Evolutionary conservation across 805 yeast genomes (phyloP).

Genomic region (Metschnikowia lunata): DNA sequence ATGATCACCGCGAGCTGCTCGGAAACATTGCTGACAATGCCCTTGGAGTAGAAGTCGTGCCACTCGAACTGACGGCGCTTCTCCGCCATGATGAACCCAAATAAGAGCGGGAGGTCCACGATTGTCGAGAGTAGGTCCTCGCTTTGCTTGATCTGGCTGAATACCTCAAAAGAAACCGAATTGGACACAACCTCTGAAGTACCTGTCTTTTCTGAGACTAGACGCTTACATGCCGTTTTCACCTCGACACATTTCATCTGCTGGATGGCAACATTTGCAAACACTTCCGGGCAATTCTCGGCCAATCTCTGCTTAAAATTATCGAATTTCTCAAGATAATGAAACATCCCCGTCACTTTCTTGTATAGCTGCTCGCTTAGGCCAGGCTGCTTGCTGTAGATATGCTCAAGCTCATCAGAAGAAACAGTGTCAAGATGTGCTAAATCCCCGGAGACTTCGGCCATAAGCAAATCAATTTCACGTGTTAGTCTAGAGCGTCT

Average conservation of each 20-base stretch:
- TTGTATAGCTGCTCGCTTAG: conserved; percentile 26
- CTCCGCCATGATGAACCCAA: conserved; percentile 67
- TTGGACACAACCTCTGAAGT: not conserved
- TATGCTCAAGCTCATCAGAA: conserved; percentile 16
- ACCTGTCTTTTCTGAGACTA: conserved; percentile 19
- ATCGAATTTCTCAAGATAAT: conserved; percentile 28
- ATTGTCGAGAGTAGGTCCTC: conserved; percentile 43
- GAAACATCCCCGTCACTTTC: conserved; percentile 21
- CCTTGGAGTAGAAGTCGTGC: conserved; percentile 41
- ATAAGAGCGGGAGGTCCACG: conserved; percentile 64
- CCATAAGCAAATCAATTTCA: conserved; percentile 5
- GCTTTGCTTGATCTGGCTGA: conserved; percentile 22
- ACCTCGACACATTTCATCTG: conserved; percentile 37
- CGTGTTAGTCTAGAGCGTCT: not conserved
- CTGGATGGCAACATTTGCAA: conserved; percentile 29
- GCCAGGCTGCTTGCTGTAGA: conserved; percentile 20
- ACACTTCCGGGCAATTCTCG: conserved; percentile 22
- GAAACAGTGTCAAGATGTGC: conserved; percentile 13
- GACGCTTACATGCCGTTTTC: conserved; percentile 24
- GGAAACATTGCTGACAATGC: conserved; percentile 41
- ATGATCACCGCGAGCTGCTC: conserved; percentile 56
- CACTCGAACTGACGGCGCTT: conserved; percentile 56
- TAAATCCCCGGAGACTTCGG: conserved; percentile 18
- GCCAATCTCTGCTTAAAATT: conserved; percentile 28
- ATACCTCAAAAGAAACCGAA: not conserved